Evolutionary conservation across 192 early-diverging fungal genomes (phyloP).

Genomic region (Phycomyces nitens): DNA sequence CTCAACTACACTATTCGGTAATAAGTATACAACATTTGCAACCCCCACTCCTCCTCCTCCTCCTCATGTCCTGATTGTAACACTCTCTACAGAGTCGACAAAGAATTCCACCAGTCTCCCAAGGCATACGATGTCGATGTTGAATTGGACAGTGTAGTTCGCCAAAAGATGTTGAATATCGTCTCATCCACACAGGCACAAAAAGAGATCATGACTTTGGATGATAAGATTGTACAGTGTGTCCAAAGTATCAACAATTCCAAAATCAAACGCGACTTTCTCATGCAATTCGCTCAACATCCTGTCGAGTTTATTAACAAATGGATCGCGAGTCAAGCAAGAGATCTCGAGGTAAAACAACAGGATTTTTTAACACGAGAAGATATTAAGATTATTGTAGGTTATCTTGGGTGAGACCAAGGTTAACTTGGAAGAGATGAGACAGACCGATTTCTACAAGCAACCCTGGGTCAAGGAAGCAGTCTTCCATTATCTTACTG

Average conservation of each 20-base stretch:
- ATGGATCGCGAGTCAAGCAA: constrained; percentile 90
- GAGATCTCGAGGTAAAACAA: constrained; percentile 78
- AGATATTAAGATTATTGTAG: constrained; percentile 32
- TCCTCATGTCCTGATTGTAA: neutral
- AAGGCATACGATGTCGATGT: constrained; percentile 92
- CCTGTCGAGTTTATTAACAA: constrained; percentile 88
- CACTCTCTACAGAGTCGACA: constrained; percentile 52
- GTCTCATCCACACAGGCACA: constrained; percentile 44
- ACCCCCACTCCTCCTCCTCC: too few relatives aligned
- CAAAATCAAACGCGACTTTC: constrained; percentile 90
- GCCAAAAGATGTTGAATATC: constrained; percentile 51
- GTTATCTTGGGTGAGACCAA: constrained; percentile 70
- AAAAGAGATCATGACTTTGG: constrained; percentile 39
- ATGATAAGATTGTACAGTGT: constrained; percentile 72
- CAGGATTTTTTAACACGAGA: neutral
- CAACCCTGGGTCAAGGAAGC: constrained; percentile 84
- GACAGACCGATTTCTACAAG: constrained; percentile 69
- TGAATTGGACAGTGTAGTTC: constrained; percentile 75
- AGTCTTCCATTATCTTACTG: constrained; percentile 83
- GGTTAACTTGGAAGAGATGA: constrained; percentile 72
- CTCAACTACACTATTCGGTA: constrained; percentile 88
- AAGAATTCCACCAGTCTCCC: constrained; percentile 67
- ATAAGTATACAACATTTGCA: constrained; percentile 4
- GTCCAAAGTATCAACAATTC: constrained; percentile 84
- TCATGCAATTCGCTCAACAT: constrained; percentile 80